Percentiles rank a stretch among this genome's conserved stretches.
Evolutionary conservation across 495 filamentous ascomycete genomes (phyloP).

Genomic region (Saxispiralis lemnorum): DNA sequence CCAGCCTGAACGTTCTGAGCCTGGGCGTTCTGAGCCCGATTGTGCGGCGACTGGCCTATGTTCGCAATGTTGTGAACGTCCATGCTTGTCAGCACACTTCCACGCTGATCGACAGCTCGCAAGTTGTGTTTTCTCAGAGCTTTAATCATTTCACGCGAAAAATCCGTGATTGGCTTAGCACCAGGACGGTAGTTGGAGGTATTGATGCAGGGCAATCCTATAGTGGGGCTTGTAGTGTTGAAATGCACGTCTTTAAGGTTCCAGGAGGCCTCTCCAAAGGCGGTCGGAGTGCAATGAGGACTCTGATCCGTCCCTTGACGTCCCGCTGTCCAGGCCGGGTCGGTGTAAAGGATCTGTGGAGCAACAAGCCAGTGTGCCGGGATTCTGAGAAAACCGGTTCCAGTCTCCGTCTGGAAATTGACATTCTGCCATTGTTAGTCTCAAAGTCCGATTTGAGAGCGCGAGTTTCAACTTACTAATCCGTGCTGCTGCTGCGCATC

Average conservation of each 20-base stretch:
- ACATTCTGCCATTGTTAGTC: neutral
- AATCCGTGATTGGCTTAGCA: neutral
- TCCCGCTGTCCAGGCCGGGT: neutral
- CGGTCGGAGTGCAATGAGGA: no score
- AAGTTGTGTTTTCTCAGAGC: neutral
- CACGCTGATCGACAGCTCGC: no score
- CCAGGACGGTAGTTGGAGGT: neutral
- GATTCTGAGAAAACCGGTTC: neutral
- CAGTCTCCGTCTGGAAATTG: neutral
- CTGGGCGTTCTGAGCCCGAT: neutral
- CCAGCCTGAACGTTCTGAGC: neutral
- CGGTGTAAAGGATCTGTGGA: neutral
- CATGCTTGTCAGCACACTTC: no score
- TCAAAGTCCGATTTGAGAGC: neutral
- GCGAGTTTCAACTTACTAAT: neutral
- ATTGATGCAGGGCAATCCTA: neutral
- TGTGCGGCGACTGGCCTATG: neutral
- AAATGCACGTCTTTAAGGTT: neutral
- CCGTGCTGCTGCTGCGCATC: neutral
- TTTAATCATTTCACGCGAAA: neutral
- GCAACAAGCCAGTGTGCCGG: neutral
- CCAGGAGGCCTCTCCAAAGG: constrained; percentile 2
- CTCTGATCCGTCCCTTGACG: neutral
- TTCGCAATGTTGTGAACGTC: no score
- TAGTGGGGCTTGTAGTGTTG: neutral